Base-by-base conservation (phyloP, 192 early-diverging fungal species). In the Linnemannia elongata region DNA sequence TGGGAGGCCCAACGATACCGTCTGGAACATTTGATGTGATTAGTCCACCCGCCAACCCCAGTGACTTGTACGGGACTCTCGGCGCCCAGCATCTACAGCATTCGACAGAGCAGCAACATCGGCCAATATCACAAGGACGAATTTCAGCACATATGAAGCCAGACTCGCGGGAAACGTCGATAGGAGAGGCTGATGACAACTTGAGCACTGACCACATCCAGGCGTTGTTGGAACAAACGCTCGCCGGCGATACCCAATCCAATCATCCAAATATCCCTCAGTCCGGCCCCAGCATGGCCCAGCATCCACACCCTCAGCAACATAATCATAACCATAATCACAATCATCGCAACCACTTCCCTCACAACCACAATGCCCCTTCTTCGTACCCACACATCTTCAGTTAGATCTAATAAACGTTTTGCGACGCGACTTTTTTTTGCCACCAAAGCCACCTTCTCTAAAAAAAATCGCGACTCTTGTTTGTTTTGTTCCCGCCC, bases 211-310 rank as follows among this genome's bases (percentile, higher is more conserved):
- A 68, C 60, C 71, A 75, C 33, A 74, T 83, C 44, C 82, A 78
- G 44, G 76, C 63, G 30, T 38, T 83, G 15, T 57, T 83, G 63
- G 76, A 74, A 30, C 82, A 83, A 63, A 74, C 82, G 24, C 41
- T 78, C 30, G 81, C 75, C 4, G 72, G 66, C 15, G 76, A 77
- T 78, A 78, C 82, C 82, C 76, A 33, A 8, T 54, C 68, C 36
- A 57, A 68, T 39, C 60, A 35, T 69, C 30, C 35, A 52, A 52
- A 75, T 69, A 41, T 39, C 41, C 8, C 7, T 39, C 75, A 76
- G 7, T 45, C 39, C 38, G 44, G 45, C 41, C 24, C 27, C 24
- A 45, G 27, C 17, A 45, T 73, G 12, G 27, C 41, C 27, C 75
- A 76, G n/a, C 75, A 45, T 13, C 60, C 8, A 12, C 35, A 44